These are phyloP conservation scores for Calonectria pteridis DNA, from an alignment of 2,329 filamentous ascomycete species.

Conservation along the genomic window DNA sequence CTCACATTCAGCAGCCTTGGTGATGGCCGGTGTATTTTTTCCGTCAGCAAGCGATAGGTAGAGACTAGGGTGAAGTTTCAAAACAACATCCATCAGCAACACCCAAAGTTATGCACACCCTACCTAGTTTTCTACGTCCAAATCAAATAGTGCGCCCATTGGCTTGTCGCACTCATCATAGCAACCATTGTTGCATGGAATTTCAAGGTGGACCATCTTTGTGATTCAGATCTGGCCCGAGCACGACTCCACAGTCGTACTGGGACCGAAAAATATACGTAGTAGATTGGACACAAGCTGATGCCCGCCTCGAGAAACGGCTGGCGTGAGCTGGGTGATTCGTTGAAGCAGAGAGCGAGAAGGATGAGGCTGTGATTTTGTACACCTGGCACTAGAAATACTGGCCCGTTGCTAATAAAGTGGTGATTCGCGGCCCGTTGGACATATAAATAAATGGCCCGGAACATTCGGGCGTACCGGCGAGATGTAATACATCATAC, in stretches of 20 bases:
- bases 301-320: not conserved
- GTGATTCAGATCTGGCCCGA: not conserved
- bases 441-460: not conserved
- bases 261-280: not conserved
- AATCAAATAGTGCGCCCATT: not conserved
- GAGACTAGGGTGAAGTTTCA: not conserved
- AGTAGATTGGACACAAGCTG: not conserved
- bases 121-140: not conserved
- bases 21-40: not conserved
- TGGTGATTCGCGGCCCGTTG: not conserved
- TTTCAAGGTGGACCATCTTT: not conserved
- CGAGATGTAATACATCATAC: not conserved
- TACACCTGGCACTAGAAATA: not conserved
- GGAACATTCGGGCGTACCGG: not conserved
- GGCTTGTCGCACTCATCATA: not conserved
- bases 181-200: not conserved
- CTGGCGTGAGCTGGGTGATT: not conserved
- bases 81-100: not conserved
- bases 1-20: not conserved
- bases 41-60: not conserved
- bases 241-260: not conserved
- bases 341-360: not conserved
- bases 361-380: not conserved
- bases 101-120: not conserved
- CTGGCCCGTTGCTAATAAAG: not conserved